Base-by-base conservation (phyloP, 2,329 filamentous ascomycete genomes). In the Botryotinia narcissicola region DNA sequence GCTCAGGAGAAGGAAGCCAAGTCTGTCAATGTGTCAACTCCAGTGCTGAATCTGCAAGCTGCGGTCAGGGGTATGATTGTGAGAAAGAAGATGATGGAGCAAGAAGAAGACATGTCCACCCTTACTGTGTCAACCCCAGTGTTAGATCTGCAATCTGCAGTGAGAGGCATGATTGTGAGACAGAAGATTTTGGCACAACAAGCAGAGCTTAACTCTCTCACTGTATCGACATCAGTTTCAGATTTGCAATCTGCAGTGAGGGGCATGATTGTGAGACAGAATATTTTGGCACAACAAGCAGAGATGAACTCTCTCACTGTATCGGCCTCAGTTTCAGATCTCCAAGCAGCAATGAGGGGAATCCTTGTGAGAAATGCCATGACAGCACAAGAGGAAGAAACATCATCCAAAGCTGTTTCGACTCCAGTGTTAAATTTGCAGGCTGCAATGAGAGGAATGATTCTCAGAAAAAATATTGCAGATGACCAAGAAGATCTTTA, bases 1-100 rank as follows among this genome's bases (percentile, higher is more conserved):
- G 84, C 84, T 75, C 89, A 89, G 82, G 86, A 88, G 78, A 83
- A 85, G 75, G 87, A 89, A 80, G 89, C 88, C 29, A 84, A 83
- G 76, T 63, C 85, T 76, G 83, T 85, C 71, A 83, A 87, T 76
- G 84, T 84, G 40, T 63, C 61, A 44, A 44, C 61, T 46, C 84
- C 86, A 70, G 86, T 92, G 57, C 83, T 85, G 74, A 83, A 84
- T 64, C 85, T 94, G 61, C 71, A 72, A 57, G 71, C 71, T 67
- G 71, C 71, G 44, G 35, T 70, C n/a, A 57, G 68, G 40, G 68
- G 68, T 59, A 78, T 78, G 77, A 81, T 93, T 74, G 81, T 90
- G 75, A 87, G 93, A 78, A 63, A 63, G 61, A 63, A 63, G 9
- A 63, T 63, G 40, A 63, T 63, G 61, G 61, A 29, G 25, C 61